Evolutionary conservation across 345 rosid species (phyloP).

Genomic region (Pugionium dolabratum): DNA sequence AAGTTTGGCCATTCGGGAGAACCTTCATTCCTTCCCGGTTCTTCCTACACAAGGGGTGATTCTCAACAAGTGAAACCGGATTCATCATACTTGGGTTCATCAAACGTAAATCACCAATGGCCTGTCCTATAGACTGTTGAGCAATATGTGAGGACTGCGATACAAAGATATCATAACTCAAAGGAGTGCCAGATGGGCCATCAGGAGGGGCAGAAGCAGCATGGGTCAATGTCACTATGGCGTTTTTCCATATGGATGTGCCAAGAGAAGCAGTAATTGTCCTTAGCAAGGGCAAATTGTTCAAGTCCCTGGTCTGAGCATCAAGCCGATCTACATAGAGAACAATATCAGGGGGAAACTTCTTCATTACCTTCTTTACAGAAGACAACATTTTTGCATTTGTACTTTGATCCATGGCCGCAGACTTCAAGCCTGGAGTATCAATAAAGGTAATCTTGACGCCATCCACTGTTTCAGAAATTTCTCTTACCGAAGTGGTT

Average conservation of each 20-base stretch:
- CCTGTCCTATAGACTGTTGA: conserved; percentile 92
- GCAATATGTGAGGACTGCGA: conserved; percentile 90
- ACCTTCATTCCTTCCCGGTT: conserved; percentile 86
- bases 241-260: conserved; percentile 83
- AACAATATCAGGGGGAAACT: conserved; percentile 78
- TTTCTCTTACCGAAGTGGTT: conserved; percentile 67
- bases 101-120: conserved; percentile 84
- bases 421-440: conserved; percentile 79
- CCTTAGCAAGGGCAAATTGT: conserved; percentile 75
- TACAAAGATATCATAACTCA: conserved; percentile 86
- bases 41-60: conserved; percentile 82
- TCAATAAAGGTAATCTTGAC: conserved; percentile 70
- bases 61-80: conserved; percentile 91
- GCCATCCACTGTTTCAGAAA: conserved; percentile 67
- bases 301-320: conserved; percentile 78
- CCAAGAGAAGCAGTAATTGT: conserved; percentile 70
- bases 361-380: conserved; percentile 63
- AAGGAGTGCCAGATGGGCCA: conserved; percentile 84
- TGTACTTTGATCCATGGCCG: conserved; percentile 74
- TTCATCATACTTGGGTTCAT: conserved; percentile 92
- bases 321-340: conserved; percentile 89
- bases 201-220: conserved; percentile 98
- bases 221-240: conserved; percentile 86
- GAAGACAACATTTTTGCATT: conserved; percentile 68
- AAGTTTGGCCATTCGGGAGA: conserved; percentile 87